Percentiles rank a stretch among this genome's conserved stretches.
Conservation (phyloP, 2,329 filamentous ascomycete genomes). For the Hypocrella siamensis region DNA sequence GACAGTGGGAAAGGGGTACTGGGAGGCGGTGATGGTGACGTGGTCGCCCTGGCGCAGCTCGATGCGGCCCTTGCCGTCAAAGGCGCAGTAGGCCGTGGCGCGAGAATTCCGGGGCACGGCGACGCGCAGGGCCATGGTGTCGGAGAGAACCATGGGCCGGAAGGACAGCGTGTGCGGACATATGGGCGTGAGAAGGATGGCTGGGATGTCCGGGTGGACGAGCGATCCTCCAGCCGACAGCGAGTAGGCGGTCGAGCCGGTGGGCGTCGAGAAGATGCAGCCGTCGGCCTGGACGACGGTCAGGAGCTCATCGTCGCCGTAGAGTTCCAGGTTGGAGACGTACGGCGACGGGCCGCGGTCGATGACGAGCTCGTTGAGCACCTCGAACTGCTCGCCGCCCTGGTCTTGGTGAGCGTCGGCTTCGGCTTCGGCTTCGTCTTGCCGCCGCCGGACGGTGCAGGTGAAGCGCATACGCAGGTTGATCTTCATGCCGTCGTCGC, state of each 20-base stretch:
- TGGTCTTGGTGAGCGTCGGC: constrained; percentile 48
- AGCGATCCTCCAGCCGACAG: constrained; percentile 89
- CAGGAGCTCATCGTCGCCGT: constrained; percentile 85
- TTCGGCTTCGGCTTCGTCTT: too few relatives aligned
- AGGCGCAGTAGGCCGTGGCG: constrained; percentile 89
- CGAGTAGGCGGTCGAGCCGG: constrained; percentile 88
- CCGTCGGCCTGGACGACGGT: constrained; percentile 95
- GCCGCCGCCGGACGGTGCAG: constrained; percentile 86
- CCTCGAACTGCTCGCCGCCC: constrained; percentile 92
- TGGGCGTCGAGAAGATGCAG: constrained; percentile 94
- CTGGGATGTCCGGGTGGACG: constrained; percentile 91
- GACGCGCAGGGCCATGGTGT: constrained; percentile 83
- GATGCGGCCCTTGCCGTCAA: constrained; percentile 91
- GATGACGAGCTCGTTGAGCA: constrained; percentile 96
- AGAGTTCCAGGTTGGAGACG: constrained; percentile 91
- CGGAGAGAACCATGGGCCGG: constrained; percentile 92
- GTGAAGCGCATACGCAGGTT: constrained; percentile 98
- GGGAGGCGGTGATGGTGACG: constrained; percentile 88
- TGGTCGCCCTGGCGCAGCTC: constrained; percentile 88
- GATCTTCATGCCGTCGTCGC: constrained; percentile 87
- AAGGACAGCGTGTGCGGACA: constrained; percentile 96
- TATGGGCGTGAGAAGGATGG: constrained; percentile 91
- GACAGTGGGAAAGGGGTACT: constrained; percentile 95
- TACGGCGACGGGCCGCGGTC: constrained; percentile 94
- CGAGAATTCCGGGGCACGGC: constrained; percentile 72